These are phyloP conservation scores for Pneumocystis oryctolagi DNA, from an alignment of 1,139 yeast genomes.

Conservation along the genomic window DNA sequence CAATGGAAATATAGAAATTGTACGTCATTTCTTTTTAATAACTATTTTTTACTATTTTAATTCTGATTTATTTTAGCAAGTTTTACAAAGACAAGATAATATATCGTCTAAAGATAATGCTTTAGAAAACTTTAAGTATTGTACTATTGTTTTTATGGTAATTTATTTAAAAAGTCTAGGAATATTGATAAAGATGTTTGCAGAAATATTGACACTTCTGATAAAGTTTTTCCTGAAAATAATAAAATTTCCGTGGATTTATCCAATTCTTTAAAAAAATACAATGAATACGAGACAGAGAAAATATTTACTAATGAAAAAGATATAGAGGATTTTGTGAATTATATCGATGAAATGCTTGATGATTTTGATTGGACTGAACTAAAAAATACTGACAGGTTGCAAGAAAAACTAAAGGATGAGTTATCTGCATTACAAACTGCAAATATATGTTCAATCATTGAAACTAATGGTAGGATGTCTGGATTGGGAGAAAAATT, in stretches of 20 bases:
- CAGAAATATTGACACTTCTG: too few relatives aligned
- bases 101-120: background rate
- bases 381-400: constrained; percentile 42
- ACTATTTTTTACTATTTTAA: background rate
- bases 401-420: constrained; percentile 42
- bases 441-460: constrained; percentile 34
- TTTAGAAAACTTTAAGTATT: background rate
- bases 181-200: too few relatives aligned
- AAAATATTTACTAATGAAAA: background rate
- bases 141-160: background rate
- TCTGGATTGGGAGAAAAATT: constrained; percentile 34
- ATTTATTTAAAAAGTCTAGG: background rate
- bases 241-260: background rate
- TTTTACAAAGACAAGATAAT: background rate
- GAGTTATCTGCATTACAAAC: constrained; percentile 46
- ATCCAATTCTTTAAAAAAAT: background rate
- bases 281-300: background rate
- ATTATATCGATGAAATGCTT: constrained; percentile 19
- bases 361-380: constrained; percentile 65
- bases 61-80: background rate
- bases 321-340: background rate
- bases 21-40: background rate
- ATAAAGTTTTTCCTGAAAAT: background rate
- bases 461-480: constrained; percentile 31
- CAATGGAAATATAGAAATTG: background rate